Base-by-base conservation (phyloP, 2,329 filamentous ascomycete genomes). In the Byssochlamys sp. region DNA sequence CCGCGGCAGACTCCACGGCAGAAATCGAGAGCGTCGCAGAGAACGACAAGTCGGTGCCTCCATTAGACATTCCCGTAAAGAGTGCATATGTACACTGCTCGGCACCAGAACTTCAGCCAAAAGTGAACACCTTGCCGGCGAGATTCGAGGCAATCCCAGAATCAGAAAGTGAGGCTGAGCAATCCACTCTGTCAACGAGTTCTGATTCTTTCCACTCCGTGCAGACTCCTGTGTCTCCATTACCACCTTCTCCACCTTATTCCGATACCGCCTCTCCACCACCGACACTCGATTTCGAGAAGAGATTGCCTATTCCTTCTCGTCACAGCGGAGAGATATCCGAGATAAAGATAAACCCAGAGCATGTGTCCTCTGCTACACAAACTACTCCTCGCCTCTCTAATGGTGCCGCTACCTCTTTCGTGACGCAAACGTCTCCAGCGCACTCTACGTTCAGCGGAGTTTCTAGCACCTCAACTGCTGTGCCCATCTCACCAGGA, bases 141-240 rank as follows among this genome's bases (percentile, higher is more conserved):
- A 74, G 67, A 56, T 75, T 75, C 57, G 67, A 75, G 56, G 66
- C 69, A 35, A 63, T 63, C 4, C 52, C 68, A 5, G 67, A 68
- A 56, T 55, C 60, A 29, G 65, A 68, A 19, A 54, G 58, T 50
- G 67, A 70, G 45, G 65, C 65, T 52, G 67, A 69, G 39, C 59
- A 56, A 35, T 65, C 67, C 7, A 63, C 57, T 49, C 62, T 71
- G 10, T 67, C 71, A 25, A 76, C 73, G 26, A 75, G 71, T 49
- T 62, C 68, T 4, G 74, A 74, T 26, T 77, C 76, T n/a, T 77
- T 76, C 54, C 72, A 77, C 58, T 77, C 76, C 1, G 59, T 67
- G 14, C 66, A 68, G 26, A 59, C 61, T 4, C 58, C 61, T 48
- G 29, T 54, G 19, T 58, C 58, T 29, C n/a, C 57, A 14, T 55